phyloP scores from a whole-genome alignment of 768 basidiomycete genomes.

The Boletus reticulatus region DNA sequence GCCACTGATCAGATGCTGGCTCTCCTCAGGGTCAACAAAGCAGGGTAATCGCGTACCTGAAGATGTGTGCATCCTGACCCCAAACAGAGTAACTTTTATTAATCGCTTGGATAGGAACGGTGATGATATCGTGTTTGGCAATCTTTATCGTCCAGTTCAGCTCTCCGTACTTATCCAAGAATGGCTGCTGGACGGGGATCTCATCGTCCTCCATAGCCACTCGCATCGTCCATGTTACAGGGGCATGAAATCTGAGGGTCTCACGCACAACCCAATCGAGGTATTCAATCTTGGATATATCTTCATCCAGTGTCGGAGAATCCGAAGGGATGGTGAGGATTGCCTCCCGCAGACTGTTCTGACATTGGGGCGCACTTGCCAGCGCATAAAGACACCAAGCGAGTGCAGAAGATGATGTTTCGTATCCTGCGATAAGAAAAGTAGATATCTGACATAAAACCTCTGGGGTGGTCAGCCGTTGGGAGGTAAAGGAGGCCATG shows the following conservation, averaged over 20 bases:
- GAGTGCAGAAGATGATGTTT: constrained; percentile 56
- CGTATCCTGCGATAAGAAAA: constrained; percentile 64
- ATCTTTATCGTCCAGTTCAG: constrained; percentile 36
- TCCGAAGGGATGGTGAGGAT: constrained; percentile 31
- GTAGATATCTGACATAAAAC: constrained; percentile 62
- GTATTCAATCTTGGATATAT: constrained; percentile 44
- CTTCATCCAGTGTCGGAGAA: constrained; percentile 21
- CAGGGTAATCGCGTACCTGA: constrained; percentile 43
- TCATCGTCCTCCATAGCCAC: constrained; percentile 46
- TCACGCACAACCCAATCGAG: constrained; percentile 65
- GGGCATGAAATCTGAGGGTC: constrained; percentile 51
- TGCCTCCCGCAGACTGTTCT: constrained; percentile 46
- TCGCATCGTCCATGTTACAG: constrained; percentile 60
- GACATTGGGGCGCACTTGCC: constrained; percentile 42
- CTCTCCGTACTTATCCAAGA: constrained; percentile 32
- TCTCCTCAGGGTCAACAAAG: constrained; percentile 18
- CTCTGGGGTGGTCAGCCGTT: constrained; percentile 56
- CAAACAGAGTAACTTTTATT: constrained; percentile 56
- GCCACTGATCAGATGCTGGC: constrained; percentile 20
- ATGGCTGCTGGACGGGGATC: constrained; percentile 46
- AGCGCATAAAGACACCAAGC: constrained; percentile 65
- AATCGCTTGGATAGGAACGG: constrained; percentile 57
- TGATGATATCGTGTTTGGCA: constrained; percentile 52
- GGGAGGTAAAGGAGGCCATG: constrained; percentile 38
- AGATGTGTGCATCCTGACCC: constrained; percentile 64